These are phyloP conservation scores for Vinca minor DNA, from an alignment of 257 asterid genomes.

Conservation along the genomic window DNA sequence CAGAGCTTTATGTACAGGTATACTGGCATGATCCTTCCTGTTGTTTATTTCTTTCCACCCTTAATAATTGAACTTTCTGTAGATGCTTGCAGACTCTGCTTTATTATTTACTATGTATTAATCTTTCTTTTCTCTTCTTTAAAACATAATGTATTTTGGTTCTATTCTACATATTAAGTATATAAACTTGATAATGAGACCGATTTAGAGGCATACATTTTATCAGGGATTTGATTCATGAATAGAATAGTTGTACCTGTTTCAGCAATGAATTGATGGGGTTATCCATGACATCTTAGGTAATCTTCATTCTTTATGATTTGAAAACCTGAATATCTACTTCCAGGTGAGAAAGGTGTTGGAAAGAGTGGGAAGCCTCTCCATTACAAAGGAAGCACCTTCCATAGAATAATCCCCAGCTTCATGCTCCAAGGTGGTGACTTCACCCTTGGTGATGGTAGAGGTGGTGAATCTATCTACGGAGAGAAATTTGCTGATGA, in stretches of 20 bases:
- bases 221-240: background rate
- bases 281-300: background rate
- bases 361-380: slow-evolving; percentile 86
- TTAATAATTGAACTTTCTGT: too few species aligned
- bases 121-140: too few species aligned
- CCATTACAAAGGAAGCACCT: slow-evolving; percentile 81
- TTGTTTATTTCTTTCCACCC: background rate
- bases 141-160: background rate
- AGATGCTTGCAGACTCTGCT: too few species aligned
- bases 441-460: slow-evolving; percentile 94
- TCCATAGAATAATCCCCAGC: slow-evolving; percentile 94
- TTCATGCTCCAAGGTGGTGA: slow-evolving; percentile 99
- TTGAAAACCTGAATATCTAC: background rate
- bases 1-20: slow-evolving; percentile 92
- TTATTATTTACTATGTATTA: too few species aligned
- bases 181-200: background rate
- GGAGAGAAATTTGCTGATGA: slow-evolving; percentile 91
- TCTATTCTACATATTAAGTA: background rate
- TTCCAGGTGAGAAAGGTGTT: slow-evolving; percentile 78
- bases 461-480: slow-evolving; percentile 92
- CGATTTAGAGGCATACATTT: too few species aligned
- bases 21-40: background rate
- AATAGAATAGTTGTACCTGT: background rate
- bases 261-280: background rate
- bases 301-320: background rate